Percentiles rank a stretch among this genome's conserved stretches.
Conservation (phyloP, 352 stramenopile genomes). For the Phytophthora tubulina region DNA sequence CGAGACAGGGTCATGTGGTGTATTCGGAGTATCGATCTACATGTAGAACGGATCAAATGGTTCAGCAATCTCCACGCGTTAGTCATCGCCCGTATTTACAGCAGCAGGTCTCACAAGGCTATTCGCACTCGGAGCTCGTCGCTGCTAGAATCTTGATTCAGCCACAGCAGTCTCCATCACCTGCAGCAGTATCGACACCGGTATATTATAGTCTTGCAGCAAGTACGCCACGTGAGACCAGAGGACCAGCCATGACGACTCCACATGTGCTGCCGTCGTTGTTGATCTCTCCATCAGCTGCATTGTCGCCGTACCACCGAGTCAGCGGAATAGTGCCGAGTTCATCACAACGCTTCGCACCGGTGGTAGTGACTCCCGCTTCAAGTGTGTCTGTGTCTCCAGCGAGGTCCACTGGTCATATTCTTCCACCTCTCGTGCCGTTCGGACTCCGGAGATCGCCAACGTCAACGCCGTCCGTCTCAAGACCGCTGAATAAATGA, state of each 20-base stretch:
- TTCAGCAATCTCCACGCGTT: background rate
- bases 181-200: background rate
- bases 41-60: background rate
- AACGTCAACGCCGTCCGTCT: slow-evolving; percentile 15
- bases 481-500: slow-evolving; percentile 30
- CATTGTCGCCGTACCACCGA: slow-evolving; percentile 11
- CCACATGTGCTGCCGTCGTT: slow-evolving; percentile 38
- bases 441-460: slow-evolving; percentile 16
- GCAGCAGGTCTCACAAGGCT: slow-evolving; percentile 23
- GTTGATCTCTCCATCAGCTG: slow-evolving; percentile 17
- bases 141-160: slow-evolving; percentile 44
- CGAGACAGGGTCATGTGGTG: slow-evolving; percentile 17
- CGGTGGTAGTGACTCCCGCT: slow-evolving; percentile 3
- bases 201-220: slow-evolving; percentile 16
- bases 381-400: slow-evolving; percentile 15
- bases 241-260: slow-evolving; percentile 8
- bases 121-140: slow-evolving; percentile 47
- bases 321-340: slow-evolving; percentile 12
- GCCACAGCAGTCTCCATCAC: slow-evolving; percentile 4
- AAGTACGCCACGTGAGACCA: background rate
- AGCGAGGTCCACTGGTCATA: slow-evolving; percentile 9
- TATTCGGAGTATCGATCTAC: slow-evolving; percentile 13
- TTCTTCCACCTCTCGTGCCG: slow-evolving; percentile 32
- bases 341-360: slow-evolving; percentile 13
- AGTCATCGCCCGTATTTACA: slow-evolving; percentile 28